These are phyloP conservation scores for Serendipita sp. DNA, from an alignment of 768 basidiomycete genomes.

Conservation along the genomic window DNA sequence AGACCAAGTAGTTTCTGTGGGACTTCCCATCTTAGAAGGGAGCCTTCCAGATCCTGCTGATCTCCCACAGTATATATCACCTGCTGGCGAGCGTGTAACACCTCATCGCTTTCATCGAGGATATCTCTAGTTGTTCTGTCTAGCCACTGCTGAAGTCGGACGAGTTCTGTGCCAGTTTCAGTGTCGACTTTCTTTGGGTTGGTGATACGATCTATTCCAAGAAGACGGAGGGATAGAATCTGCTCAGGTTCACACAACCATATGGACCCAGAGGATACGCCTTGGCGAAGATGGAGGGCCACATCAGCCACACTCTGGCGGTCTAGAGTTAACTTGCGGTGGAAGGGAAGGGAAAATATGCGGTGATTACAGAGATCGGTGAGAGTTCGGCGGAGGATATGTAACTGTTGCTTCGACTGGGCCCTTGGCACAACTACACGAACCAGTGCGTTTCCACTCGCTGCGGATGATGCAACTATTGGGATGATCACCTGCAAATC, in stretches of 20 bases:
- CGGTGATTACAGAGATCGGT: slow-evolving; percentile 30
- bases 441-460: slow-evolving; percentile 26
- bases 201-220: slow-evolving; percentile 25
- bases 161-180: not conserved
- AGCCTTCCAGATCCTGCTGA: slow-evolving; percentile 24
- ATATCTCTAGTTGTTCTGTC: slow-evolving; percentile 5
- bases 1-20: slow-evolving; percentile 22
- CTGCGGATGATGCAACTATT: slow-evolving; percentile 23
- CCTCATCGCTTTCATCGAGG: slow-evolving; percentile 16
- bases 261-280: slow-evolving; percentile 12
- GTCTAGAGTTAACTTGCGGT: slow-evolving; percentile 21
- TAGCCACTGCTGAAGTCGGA: slow-evolving; percentile 13
- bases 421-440: slow-evolving; percentile 37
- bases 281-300: too few species aligned
- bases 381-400: slow-evolving; percentile 27
- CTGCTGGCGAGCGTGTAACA: slow-evolving; percentile 31
- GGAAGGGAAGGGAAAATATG: slow-evolving; percentile 35
- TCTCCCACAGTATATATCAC: slow-evolving; percentile 30
- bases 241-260: slow-evolving; percentile 38
- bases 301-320: too few species aligned
- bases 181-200: slow-evolving; percentile 4
- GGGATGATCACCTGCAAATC: slow-evolving; percentile 25
- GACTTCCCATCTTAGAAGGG: slow-evolving; percentile 28
- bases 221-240: slow-evolving; percentile 33
- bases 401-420: slow-evolving; percentile 31